A percentile compares a stretch with the other conserved stretches of the same genome.
Conservation (phyloP, 768 basidiomycete genomes). For the Crassisporium funariophilum region DNA sequence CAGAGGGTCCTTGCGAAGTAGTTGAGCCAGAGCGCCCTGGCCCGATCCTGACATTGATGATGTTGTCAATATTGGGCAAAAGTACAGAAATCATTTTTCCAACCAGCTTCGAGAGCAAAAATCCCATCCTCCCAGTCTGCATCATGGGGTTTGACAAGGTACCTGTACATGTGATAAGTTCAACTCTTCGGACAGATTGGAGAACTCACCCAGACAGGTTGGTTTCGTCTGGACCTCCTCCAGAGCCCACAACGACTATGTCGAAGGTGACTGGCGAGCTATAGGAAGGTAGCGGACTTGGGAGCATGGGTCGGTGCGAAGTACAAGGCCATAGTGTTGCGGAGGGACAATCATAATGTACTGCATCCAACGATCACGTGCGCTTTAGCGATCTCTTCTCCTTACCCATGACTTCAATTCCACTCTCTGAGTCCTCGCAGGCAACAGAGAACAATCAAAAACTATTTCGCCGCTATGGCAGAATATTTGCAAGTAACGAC, state of each 20-base stretch:
- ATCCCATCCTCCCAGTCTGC: conserved; percentile 79
- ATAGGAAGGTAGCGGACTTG: conserved; percentile 5
- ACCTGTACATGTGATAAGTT: conserved; percentile 50
- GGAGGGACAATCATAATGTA: background rate
- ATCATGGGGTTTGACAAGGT: conserved; percentile 75
- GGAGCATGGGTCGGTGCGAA: conserved; percentile 10
- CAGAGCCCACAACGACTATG: conserved; percentile 75
- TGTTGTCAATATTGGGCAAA: background rate
- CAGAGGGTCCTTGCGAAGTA: conserved; percentile 57
- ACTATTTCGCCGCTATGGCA: conserved; percentile 37
- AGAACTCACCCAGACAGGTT: conserved; percentile 80
- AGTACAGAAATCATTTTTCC: conserved; percentile 16
- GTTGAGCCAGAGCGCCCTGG: conserved; percentile 69
- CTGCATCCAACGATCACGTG: conserved; percentile 12
- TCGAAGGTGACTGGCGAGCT: conserved; percentile 52
- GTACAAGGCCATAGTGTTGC: conserved; percentile 1
- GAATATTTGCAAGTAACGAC: conserved; percentile 36
- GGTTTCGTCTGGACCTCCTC: conserved; percentile 89
- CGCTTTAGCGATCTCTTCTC: conserved; percentile 5
- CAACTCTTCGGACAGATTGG: conserved; percentile 12
- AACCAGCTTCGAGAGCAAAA: conserved; percentile 87
- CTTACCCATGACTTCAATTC: background rate
- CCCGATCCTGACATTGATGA: conserved; percentile 67
- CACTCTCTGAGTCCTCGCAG: conserved; percentile 6
- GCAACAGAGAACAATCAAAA: conserved; percentile 36